A percentile compares a stretch with the other conserved stretches of the same genome.
Evolutionary conservation across 768 basidiomycete genomes (phyloP).

Genomic region (Porphyrellus cyaneotinctus): DNA sequence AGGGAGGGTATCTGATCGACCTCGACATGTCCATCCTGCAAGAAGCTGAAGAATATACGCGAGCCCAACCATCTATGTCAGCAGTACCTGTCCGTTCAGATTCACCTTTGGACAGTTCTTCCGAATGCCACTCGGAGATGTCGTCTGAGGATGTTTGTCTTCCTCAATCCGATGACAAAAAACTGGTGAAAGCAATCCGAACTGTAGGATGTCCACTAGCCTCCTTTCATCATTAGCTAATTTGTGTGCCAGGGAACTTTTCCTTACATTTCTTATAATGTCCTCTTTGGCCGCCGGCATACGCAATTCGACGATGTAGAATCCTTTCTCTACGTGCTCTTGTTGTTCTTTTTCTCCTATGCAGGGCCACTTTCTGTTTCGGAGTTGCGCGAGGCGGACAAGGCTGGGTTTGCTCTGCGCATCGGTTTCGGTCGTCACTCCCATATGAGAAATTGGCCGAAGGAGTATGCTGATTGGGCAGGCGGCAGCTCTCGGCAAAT

Average conservation of each 20-base stretch:
- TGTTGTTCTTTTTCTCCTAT: background rate
- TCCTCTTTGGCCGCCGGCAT: background rate
- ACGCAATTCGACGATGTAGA: conserved; percentile 1
- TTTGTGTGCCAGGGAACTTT: background rate
- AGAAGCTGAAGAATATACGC: background rate
- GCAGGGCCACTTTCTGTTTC: background rate
- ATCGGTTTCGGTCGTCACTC: background rate
- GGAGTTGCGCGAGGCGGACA: background rate
- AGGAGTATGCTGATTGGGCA: background rate
- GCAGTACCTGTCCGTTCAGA: too few species aligned
- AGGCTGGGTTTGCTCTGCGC: background rate
- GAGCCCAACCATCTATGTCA: background rate
- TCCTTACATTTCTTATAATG: background rate
- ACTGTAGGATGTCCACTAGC: background rate
- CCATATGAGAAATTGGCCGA: background rate
- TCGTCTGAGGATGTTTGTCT: too few species aligned
- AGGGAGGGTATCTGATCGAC: background rate
- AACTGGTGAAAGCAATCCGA: background rate
- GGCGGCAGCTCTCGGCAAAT: background rate
- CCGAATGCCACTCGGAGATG: too few species aligned
- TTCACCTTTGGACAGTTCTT: too few species aligned
- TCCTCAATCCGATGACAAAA: background rate
- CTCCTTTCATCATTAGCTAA: background rate
- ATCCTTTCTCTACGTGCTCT: conserved; percentile 1
- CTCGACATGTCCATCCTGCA: background rate